Evolutionary conservation across 2,329 filamentous ascomycete species (phyloP).

Genomic region (Pyricularia sp.): DNA sequence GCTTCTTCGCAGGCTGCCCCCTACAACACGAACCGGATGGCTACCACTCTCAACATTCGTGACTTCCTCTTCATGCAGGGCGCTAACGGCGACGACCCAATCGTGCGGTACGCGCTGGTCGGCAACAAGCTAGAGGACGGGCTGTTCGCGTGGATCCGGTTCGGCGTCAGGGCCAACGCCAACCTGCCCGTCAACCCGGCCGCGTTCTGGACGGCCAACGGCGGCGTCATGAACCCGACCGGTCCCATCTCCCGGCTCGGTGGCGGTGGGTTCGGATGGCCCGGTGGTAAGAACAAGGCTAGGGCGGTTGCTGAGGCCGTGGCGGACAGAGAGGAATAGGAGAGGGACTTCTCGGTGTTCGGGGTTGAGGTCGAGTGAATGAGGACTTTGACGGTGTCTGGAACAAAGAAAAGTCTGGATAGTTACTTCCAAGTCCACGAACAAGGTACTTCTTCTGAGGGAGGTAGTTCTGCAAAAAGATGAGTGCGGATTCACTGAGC

Average conservation of each 20-base stretch:
- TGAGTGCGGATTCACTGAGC: no score
- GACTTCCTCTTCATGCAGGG: constrained; percentile 38
- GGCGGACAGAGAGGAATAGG: constrained; percentile 5
- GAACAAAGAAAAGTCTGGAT: no score
- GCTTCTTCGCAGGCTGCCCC: constrained; percentile 37
- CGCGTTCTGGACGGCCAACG: constrained; percentile 9
- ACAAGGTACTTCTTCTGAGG: no score
- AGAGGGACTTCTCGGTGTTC: no score
- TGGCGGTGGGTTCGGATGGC: constrained; percentile 3
- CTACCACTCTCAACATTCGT: constrained; percentile 35
- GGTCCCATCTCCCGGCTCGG: constrained; percentile 8
- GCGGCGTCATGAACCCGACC: constrained; percentile 11
- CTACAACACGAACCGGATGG: constrained; percentile 30
- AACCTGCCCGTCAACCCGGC: constrained; percentile 8
- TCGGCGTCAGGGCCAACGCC: constrained; percentile 33
- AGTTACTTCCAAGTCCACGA: background rate
- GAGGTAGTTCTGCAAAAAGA: no score
- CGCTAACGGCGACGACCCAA: constrained; percentile 41
- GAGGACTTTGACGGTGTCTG: no score
- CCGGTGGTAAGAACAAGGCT: constrained; percentile 24
- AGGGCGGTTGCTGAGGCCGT: constrained; percentile 24
- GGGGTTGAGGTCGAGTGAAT: no score
- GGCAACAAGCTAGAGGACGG: constrained; percentile 42
- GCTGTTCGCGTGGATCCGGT: constrained; percentile 42
- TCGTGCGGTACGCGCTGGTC: constrained; percentile 47